Evolutionary conservation across 345 rosid genomes (phyloP).

Genomic region (Aurinia saxatilis): DNA sequence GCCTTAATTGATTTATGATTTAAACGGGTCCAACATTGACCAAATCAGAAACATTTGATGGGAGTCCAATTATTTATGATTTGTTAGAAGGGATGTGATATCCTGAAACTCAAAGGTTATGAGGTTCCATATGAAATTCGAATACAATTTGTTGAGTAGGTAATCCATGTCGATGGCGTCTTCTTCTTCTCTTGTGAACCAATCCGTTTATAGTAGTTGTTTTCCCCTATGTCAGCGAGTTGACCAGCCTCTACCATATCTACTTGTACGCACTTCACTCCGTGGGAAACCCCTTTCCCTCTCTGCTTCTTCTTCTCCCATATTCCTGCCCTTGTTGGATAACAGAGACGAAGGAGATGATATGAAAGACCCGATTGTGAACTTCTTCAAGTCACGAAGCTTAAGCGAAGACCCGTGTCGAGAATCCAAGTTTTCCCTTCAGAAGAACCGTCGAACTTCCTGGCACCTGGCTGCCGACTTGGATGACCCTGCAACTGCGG

Average conservation of each 20-base stretch:
- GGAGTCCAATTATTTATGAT: too few species aligned
- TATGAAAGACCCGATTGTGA: slow-evolving; percentile 53
- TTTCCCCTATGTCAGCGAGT: too few species aligned
- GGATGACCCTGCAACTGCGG: slow-evolving; percentile 6
- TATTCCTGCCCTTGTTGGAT: slow-evolving; percentile 55
- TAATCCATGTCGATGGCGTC: too few species aligned
- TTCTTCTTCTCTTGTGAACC: too few species aligned
- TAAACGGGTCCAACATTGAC: too few species aligned
- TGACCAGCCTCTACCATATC: slow-evolving; percentile 7
- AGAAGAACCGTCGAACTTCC: slow-evolving; percentile 56
- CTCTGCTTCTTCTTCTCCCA: slow-evolving; percentile 38
- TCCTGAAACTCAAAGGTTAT: too few species aligned
- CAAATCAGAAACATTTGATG: too few species aligned
- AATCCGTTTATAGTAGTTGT: too few species aligned
- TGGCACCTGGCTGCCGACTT: slow-evolving; percentile 57
- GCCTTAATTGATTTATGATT: too few species aligned
- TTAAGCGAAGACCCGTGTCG: slow-evolving; percentile 37
- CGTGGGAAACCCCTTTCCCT: slow-evolving; percentile 17
- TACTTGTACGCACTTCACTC: slow-evolving; percentile 16
- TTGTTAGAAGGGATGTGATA: too few species aligned
- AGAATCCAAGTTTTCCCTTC: slow-evolving; percentile 46
- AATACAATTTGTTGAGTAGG: too few species aligned
- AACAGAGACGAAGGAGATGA: slow-evolving; percentile 13
- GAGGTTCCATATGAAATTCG: too few species aligned
- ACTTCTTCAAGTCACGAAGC: slow-evolving; percentile 57